Base-by-base conservation (phyloP, 805 yeast species). In the Saturnispora sekii region DNA sequence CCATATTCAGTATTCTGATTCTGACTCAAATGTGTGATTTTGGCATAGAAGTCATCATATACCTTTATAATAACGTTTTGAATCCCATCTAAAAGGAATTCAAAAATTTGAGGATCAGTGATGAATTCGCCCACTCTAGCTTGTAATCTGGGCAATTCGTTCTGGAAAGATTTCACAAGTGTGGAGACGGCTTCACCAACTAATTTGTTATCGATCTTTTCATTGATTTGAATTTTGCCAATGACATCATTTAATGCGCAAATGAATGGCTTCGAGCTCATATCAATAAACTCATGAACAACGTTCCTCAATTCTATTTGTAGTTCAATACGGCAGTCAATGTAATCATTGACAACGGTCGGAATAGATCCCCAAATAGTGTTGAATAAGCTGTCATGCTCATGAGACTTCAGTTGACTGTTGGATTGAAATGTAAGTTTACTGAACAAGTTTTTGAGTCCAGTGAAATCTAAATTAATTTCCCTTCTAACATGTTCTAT, bases 401-500 rank as follows among this genome's bases (percentile, higher is more conserved):
- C 47, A 5, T 40, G 44, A 10, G 50, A 45, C 11, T 38, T 49
- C 17, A 49, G 40, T 32, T 47, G 36, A 10, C 45, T 32, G 3
- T 31, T 36, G 2, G 26, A 14, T 31, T 17, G 9, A 26, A 29
- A 11, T 38, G 42, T 31, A 32, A 49, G 67, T 54, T 45, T 60
- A 47, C 49, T 43, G 53, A 73, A 69, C 29, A 74, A 56, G 44
- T 69, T 74, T 44, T 55, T 65, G 32, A 88, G 67, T 1, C 95
- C 96, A 44, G 86, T 77, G 59, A 89, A 87, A 57, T 89, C 96
- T 36, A 89, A 64, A 39, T 77, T 76, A 1, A 82, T 76, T 52
- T 88, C 96, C 29, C 76, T 77, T 47, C 82, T 68, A 1, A 79
- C 75, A 51, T 73, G 77, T 51, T 84, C 90, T 44, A 90, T 85